Conservation (phyloP, 495 filamentous ascomycete genomes). For the Pyrenula massariospora region DNA sequence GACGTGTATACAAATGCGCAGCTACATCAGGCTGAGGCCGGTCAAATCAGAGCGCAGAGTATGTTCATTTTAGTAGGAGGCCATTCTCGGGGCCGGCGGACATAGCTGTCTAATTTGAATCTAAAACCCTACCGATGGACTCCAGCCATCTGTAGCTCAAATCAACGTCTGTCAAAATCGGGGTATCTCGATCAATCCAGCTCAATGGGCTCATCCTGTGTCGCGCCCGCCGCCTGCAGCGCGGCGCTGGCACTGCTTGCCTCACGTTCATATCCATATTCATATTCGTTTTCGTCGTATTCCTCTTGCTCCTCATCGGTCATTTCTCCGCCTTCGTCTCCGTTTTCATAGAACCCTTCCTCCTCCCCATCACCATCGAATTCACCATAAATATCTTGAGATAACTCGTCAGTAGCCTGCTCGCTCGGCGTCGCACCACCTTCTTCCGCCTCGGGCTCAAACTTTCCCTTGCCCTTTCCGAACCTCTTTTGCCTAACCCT, state of each 20-base stretch:
- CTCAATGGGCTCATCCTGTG: not conserved
- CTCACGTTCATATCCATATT: not conserved
- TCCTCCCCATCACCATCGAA: not conserved
- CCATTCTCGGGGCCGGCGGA: no score
- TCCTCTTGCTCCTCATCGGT: not conserved
- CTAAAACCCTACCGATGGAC: no score
- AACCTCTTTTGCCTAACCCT: not conserved
- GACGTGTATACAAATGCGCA: no score
- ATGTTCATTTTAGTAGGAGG: no score
- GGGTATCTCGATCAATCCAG: no score
- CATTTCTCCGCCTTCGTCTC: not conserved
- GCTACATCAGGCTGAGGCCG: no score
- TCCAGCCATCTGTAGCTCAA: no score
- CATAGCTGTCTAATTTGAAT: no score
- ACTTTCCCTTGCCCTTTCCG: not conserved
- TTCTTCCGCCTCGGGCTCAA: not conserved
- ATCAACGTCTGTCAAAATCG: no score
- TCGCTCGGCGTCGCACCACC: not conserved
- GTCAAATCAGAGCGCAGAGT: no score
- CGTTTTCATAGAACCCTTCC: not conserved
- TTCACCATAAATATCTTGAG: not conserved
- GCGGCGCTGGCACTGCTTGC: not conserved
- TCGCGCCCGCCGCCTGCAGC: not conserved
- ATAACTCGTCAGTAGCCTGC: not conserved
- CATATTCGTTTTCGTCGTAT: not conserved